Conservation (phyloP, 768 basidiomycete species). For the Phanerodontia chrysosporium region DNA sequence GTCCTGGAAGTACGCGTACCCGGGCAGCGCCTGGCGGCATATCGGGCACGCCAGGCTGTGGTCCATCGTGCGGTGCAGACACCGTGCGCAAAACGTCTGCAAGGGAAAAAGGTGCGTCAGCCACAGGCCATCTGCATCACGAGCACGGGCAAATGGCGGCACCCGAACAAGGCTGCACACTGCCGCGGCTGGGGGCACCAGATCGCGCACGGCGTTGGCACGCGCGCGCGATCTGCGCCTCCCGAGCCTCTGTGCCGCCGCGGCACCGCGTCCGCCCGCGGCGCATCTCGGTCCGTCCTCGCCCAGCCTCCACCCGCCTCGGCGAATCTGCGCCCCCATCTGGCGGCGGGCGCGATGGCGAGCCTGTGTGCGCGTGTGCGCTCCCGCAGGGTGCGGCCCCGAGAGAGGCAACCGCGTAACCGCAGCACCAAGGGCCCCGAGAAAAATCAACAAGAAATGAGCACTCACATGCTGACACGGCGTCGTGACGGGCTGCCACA, state of each 20-base stretch:
- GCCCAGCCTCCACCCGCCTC: no score
- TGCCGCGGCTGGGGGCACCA: not conserved
- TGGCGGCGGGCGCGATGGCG: no score
- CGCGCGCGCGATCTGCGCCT: not conserved
- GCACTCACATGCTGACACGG: conserved; percentile 88
- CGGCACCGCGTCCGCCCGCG: no score
- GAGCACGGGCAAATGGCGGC: not conserved
- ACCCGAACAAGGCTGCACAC: not conserved
- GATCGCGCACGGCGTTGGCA: no score
- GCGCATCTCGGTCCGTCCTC: no score
- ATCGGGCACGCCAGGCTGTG: conserved; percentile 80
- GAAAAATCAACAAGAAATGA: conserved; percentile 1
- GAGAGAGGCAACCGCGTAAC: no score
- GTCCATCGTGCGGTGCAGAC: conserved; percentile 87
- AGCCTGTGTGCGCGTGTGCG: no score
- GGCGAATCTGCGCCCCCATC: no score
- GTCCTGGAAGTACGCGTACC: conserved; percentile 74
- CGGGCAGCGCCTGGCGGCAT: conserved; percentile 76
- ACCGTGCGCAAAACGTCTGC: conserved; percentile 87
- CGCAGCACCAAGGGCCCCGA: not conserved
- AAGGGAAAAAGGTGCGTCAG: not conserved
- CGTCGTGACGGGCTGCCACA: conserved; percentile 86
- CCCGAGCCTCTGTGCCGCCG: no score
- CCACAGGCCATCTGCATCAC: not conserved
- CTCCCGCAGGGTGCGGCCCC: no score